phyloP scores from a whole-genome alignment of 1,284 basidiomycete species.

The Cryptococcus sp. region DNA sequence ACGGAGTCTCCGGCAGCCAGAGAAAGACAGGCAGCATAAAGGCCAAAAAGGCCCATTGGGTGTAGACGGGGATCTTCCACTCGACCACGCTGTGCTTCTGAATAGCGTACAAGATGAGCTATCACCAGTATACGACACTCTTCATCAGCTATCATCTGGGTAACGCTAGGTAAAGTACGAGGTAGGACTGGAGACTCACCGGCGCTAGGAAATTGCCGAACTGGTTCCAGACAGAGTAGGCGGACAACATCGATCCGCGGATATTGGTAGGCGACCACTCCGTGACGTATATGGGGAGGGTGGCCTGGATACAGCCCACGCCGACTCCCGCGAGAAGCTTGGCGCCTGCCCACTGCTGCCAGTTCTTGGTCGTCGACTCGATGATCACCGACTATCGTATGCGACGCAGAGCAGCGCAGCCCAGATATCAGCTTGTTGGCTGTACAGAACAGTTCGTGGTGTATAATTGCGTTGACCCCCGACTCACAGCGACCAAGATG shows the following conservation, averaged over 20 bases:
- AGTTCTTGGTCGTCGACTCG: conserved; percentile 16
- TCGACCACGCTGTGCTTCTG: conserved; percentile 1
- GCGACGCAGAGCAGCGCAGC: neutral
- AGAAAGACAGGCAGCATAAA: conserved; percentile 30
- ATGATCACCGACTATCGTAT: conserved; percentile 8
- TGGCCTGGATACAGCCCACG: conserved; percentile 25
- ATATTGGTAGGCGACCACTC: conserved; percentile 19
- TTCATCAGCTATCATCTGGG: too few relatives aligned
- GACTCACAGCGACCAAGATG: conserved; percentile 17
- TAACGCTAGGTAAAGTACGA: too few relatives aligned
- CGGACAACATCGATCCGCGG: conserved; percentile 21
- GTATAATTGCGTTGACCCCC: too few relatives aligned
- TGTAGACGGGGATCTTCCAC: conserved; percentile 9
- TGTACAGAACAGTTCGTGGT: too few relatives aligned
- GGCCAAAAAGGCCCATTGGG: conserved; percentile 25
- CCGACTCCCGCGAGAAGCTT: conserved; percentile 28
- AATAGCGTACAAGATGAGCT: neutral
- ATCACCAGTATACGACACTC: too few relatives aligned
- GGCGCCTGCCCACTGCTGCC: conserved; percentile 23
- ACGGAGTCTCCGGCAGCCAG: conserved; percentile 31
- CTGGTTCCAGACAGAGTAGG: conserved; percentile 20
- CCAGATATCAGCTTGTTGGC: neutral
- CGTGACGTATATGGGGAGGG: conserved; percentile 24
- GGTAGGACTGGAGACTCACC: conserved; percentile 8
- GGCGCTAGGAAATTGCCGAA: conserved; percentile 22